A percentile compares a stretch with the other conserved stretches of the same genome.
These are phyloP conservation scores for Rhododendron ferrugineum DNA, from an alignment of 148 eudicot species.

Conservation along the genomic window DNA sequence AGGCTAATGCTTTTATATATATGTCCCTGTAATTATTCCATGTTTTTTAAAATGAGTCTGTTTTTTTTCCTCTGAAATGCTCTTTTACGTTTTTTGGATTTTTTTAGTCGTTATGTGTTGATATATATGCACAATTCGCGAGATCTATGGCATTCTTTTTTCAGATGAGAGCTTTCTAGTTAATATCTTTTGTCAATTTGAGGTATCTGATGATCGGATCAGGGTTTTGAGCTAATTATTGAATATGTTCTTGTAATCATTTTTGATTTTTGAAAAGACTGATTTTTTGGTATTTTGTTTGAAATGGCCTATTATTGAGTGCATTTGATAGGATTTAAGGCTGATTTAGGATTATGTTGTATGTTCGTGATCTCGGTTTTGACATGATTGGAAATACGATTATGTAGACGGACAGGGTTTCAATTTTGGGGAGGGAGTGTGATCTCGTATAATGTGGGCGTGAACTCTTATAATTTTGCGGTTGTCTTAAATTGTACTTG, in stretches of 20 bases:
- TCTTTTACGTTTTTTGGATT: neutral
- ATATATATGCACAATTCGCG: neutral
- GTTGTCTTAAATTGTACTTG: neutral
- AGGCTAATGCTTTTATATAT: neutral
- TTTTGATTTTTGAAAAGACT: neutral
- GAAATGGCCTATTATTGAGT: neutral
- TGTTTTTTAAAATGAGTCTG: neutral
- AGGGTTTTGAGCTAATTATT: neutral
- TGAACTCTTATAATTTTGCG: neutral
- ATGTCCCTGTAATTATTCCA: neutral
- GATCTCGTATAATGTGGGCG: neutral
- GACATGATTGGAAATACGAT: neutral
- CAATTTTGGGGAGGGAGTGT: neutral
- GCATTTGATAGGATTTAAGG: neutral
- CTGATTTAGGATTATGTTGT: neutral
- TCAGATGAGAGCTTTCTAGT: neutral
- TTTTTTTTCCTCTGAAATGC: neutral
- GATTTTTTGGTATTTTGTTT: neutral
- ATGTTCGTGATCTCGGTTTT: neutral
- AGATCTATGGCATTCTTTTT: neutral
- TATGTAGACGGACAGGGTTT: neutral
- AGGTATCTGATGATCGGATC: neutral
- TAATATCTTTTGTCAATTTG: neutral
- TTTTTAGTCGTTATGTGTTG: neutral
- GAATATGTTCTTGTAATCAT: neutral